Base-by-base conservation (phyloP, 306 rosid genomes). In the Malus asiatica region DNA sequence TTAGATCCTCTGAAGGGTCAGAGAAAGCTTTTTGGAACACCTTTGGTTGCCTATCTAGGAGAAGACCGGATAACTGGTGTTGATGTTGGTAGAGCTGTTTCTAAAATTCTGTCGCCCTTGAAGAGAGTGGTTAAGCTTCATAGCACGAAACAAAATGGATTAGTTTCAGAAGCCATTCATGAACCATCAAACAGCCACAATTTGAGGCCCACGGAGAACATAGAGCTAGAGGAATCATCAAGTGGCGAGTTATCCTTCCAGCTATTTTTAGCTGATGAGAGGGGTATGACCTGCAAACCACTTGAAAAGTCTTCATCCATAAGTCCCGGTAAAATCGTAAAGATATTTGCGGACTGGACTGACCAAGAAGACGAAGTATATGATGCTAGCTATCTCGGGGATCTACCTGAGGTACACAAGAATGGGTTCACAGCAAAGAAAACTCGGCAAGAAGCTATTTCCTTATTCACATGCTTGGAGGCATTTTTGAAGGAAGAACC, bases 401-500 rank as follows among this genome's bases (percentile, higher is more conserved):
- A 92, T 86, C 91, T 96, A 72, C 99, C 99, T n/a, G 98, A 87
- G 81, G 97, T 93, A 46, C 88, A 83, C 73, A 91, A 89, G 86
- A 80, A 93, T 66, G 91, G 92, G 57, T 86, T 83, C 86, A 82
- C 86, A 22, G 93, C 83, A 68, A 96, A 93, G 84, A 96, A 92
- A 87, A 96, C 98, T 75, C 83, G 82, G 78, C 99, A 86, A 85
- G 99, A 96, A 83, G 91, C 99, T 52, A 86, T 90, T 72, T 96
- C 99, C 79, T 89, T 96, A 80, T 96, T 96, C 86, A 88, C 97
- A 57, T 92, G 99, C 93, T 83, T 96, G 89, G 99, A 96, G 81
- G 97, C 98, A 23, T 96, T 96, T 89, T 79, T 96, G 80, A 92
- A 91, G 52, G 98, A 93, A 89, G 99, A 96, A 83, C 99, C 99